These are phyloP conservation scores for Aegilops tauschii DNA, from an alignment of 176 grass and related monocot genomes.

Conservation along the genomic window DNA sequence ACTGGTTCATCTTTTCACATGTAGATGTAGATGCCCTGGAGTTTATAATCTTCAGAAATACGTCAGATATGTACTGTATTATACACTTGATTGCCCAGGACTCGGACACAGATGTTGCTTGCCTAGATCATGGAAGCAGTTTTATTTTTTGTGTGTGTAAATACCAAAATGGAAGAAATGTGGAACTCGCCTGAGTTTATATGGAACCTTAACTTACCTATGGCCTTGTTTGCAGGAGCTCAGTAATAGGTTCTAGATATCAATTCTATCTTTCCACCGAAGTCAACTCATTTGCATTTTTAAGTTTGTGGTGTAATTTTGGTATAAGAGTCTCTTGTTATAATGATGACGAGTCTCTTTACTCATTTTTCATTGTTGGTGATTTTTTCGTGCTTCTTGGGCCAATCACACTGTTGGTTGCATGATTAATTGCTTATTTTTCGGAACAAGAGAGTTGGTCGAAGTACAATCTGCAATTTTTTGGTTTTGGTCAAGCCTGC, in stretches of 20 bases:
- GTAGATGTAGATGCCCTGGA: background rate
- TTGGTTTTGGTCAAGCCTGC: background rate
- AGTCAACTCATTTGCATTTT: background rate
- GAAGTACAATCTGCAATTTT: background rate
- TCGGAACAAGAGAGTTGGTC: background rate
- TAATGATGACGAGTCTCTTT: background rate
- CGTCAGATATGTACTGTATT: conserved; percentile 1
- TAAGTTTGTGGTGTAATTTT: background rate
- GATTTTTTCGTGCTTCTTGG: background rate
- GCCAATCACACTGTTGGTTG: background rate
- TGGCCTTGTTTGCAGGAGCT: background rate
- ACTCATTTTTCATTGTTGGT: conserved; percentile 5
- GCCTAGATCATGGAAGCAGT: conserved; percentile 3
- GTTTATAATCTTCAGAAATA: background rate
- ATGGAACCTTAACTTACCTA: background rate
- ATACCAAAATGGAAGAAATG: conserved; percentile 14
- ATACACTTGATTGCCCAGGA: background rate
- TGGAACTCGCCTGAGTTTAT: background rate
- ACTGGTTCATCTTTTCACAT: background rate
- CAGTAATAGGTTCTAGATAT: background rate
- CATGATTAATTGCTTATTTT: conserved; percentile 6
- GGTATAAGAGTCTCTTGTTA: background rate
- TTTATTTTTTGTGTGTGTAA: background rate
- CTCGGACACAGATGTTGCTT: background rate
- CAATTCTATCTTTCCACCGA: background rate